A percentile compares a stretch with the other conserved stretches of the same genome.
phyloP scores from a whole-genome alignment of 768 basidiomycete species.

The Strobilomyces dryophilus region DNA sequence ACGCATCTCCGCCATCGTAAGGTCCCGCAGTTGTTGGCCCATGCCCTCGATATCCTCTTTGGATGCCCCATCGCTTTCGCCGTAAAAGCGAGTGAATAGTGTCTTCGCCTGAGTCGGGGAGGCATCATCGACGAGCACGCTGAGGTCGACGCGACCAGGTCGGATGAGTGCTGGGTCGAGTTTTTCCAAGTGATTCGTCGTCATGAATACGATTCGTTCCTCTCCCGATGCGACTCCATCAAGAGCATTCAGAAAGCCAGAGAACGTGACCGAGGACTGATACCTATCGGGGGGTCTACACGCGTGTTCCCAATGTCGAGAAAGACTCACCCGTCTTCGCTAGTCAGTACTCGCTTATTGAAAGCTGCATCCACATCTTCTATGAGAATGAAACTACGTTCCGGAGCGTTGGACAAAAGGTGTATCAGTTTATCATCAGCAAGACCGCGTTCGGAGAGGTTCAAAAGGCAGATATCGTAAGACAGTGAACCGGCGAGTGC shows the following conservation, averaged over 20 bases:
- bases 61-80: constrained; percentile 36
- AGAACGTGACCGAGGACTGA: constrained; percentile 95
- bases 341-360: constrained; percentile 85
- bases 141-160: constrained; percentile 90
- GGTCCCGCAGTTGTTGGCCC: constrained; percentile 47
- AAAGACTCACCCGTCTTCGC: constrained; percentile 79
- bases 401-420: constrained; percentile 87
- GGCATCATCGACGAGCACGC: constrained; percentile 82
- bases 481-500: constrained; percentile 88
- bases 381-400: constrained; percentile 90
- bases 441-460: constrained; percentile 92
- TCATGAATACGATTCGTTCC: constrained; percentile 98
- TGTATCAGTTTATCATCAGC: constrained; percentile 97
- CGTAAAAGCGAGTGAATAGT: constrained; percentile 85
- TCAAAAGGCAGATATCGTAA: constrained; percentile 95
- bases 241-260: constrained; percentile 93
- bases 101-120: constrained; percentile 71
- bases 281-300: constrained; percentile 48
- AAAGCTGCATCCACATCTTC: constrained; percentile 99
- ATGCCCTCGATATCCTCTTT: constrained; percentile 40
- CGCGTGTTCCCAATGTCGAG: constrained; percentile 1
- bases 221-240: constrained; percentile 98
- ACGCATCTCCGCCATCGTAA: constrained; percentile 51
- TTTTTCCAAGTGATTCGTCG: constrained; percentile 89
- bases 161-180: constrained; percentile 94